Conservation (phyloP, 2,329 filamentous ascomycete species). For the Fusarium paranaense region DNA sequence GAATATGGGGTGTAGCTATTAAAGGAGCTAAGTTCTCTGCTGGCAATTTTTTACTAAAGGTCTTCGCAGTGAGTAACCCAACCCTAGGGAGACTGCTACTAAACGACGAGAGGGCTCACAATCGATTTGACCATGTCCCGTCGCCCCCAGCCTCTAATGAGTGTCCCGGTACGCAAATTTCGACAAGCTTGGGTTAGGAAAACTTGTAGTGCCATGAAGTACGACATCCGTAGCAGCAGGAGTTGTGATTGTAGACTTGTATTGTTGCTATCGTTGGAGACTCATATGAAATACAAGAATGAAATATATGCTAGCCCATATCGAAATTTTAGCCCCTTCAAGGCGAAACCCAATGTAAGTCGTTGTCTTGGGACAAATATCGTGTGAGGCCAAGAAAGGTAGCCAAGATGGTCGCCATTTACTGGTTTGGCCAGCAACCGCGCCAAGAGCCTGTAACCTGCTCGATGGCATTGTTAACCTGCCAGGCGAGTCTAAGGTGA, state of each 20-base stretch:
- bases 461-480: not conserved
- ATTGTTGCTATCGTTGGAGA: not conserved
- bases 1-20: no score
- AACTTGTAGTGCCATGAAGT: not conserved
- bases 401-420: not conserved
- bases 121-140: not conserved
- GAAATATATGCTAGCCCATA: not conserved
- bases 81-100: not conserved
- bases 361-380: not conserved
- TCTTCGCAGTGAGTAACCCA: no score
- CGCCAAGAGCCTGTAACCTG: not conserved
- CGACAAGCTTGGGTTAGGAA: not conserved
- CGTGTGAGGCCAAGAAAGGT: not conserved
- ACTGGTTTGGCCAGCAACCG: not conserved
- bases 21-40: no score
- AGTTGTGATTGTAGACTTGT: not conserved
- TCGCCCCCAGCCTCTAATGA: not conserved
- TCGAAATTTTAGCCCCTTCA: accelerated
- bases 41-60: no score
- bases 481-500: not conserved
- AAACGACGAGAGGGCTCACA: not conserved
- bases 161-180: no score
- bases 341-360: not conserved
- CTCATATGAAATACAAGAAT: not conserved
- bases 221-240: no score